Percentiles rank a stretch among this genome's conserved stretches.
Conservation (phyloP, 192 early-diverging fungal genomes). For the Coemansia sp. region DNA sequence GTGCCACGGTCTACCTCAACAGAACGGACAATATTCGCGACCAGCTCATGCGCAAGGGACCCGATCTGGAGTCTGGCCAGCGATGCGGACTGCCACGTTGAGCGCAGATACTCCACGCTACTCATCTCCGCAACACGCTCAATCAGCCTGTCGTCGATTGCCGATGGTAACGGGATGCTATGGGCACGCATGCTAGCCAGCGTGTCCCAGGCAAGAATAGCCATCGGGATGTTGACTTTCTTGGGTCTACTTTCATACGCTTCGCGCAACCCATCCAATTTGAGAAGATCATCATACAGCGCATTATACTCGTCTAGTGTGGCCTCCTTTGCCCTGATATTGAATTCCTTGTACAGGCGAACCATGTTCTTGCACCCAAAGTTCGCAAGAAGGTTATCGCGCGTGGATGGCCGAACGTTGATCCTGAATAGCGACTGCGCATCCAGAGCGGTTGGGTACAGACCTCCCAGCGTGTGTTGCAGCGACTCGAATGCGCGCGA, state of each 20-base stretch:
- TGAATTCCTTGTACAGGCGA: conserved; percentile 17
- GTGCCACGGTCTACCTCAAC: conserved; percentile 39
- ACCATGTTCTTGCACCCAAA: conserved; percentile 32
- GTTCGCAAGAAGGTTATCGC: conserved; percentile 35
- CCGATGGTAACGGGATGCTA: conserved; percentile 31
- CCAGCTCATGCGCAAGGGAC: conserved; percentile 33
- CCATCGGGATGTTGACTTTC: neutral
- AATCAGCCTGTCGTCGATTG: conserved; percentile 29
- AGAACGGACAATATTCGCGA: conserved; percentile 23
- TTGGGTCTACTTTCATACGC: conserved; percentile 13
- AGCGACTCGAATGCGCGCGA: conserved; percentile 68
- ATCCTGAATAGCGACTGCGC: conserved; percentile 19
- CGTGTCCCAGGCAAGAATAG: conserved; percentile 26
- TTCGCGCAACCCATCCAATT: conserved; percentile 21
- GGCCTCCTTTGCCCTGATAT: conserved; percentile 3
- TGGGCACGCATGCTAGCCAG: conserved; percentile 29
- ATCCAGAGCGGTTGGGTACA: conserved; percentile 52
- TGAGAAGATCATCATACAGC: conserved; percentile 27
- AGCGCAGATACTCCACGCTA: conserved; percentile 25
- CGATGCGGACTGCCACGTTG: conserved; percentile 16
- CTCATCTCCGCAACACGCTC: conserved; percentile 20
- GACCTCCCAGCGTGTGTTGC: conserved; percentile 61
- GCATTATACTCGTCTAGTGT: conserved; percentile 18
- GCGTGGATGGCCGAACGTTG: conserved; percentile 31
- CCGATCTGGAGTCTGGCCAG: conserved; percentile 43